A percentile compares a stretch with the other conserved stretches of the same genome.
Conservation (phyloP, 495 filamentous ascomycete genomes). For the Platismatia glauca region DNA sequence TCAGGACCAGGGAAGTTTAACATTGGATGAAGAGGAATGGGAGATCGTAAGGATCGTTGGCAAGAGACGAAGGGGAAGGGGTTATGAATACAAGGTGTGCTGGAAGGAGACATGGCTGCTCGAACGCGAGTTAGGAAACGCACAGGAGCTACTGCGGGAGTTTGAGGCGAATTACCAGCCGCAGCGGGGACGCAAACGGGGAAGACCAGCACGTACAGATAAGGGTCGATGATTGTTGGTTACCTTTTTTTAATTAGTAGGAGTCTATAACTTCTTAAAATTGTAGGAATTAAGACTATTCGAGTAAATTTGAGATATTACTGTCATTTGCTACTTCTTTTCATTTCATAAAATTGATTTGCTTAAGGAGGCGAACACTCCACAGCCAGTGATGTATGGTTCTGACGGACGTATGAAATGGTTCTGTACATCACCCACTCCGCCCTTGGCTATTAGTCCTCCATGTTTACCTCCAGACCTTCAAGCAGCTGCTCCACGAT, state of each 20-base stretch:
- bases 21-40: conserved; percentile 4
- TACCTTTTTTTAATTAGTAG: not conserved
- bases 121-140: conserved; percentile 6
- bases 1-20: not conserved
- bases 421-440: not conserved
- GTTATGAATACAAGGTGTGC: conserved; percentile 9
- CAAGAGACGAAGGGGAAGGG: too few species aligned
- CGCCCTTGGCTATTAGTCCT: not conserved
- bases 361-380: not conserved
- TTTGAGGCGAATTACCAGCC: conserved; percentile 13
- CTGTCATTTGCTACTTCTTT: not conserved
- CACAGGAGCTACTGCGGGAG: conserved; percentile 3
- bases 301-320: not conserved
- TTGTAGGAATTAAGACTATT: not conserved
- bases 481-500: too few species aligned
- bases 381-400: not conserved
- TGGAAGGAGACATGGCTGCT: conserved; percentile 9
- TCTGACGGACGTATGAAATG: not conserved
- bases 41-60: too few species aligned
- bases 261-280: not conserved
- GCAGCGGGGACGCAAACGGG: conserved; percentile 10
- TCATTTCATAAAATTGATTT: not conserved
- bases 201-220: conserved; percentile 3
- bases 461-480: too few species aligned
- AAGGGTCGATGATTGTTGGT: conserved; percentile 6